phyloP scores from a whole-genome alignment of 352 stramenopile genomes.

The Globisporangium irregulare region DNA sequence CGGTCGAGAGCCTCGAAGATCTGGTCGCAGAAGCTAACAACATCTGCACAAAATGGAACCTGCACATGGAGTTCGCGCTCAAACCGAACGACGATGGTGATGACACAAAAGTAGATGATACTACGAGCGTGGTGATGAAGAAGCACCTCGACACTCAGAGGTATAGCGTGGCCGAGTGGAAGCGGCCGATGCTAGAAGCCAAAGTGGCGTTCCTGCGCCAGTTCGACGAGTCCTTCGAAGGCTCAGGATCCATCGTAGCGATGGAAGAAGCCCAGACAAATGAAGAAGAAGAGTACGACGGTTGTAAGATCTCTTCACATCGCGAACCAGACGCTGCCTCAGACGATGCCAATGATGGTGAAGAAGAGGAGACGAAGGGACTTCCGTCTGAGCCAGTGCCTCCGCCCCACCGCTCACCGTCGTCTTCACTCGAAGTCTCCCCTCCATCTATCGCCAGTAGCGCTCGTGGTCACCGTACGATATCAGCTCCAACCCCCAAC shows the following conservation, averaged over 20 bases:
- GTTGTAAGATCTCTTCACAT: slow-evolving; percentile 15
- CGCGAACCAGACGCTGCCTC: slow-evolving; percentile 21
- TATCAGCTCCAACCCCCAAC: not conserved
- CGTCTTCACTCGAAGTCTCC: not conserved
- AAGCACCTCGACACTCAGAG: slow-evolving; percentile 44
- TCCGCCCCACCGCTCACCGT: not conserved
- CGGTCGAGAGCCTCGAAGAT: slow-evolving; percentile 6
- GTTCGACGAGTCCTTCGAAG: slow-evolving; percentile 42
- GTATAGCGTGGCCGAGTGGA: slow-evolving; percentile 43
- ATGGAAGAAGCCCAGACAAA: not conserved
- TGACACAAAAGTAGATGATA: not conserved
- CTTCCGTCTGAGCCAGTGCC: not conserved
- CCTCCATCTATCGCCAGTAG: not conserved
- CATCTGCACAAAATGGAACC: slow-evolving; percentile 50
- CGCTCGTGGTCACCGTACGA: not conserved
- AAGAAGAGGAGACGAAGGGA: not conserved
- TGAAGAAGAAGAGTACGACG: not conserved
- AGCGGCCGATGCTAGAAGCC: slow-evolving; percentile 36
- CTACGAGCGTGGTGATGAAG: slow-evolving; percentile 35
- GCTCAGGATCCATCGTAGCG: not conserved
- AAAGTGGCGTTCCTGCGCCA: slow-evolving; percentile 49
- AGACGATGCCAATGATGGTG: slow-evolving; percentile 8
- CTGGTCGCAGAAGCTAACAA: slow-evolving; percentile 57
- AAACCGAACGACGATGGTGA: slow-evolving; percentile 4
- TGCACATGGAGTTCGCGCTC: slow-evolving; percentile 49